These are phyloP conservation scores for Silene vulgaris DNA, from an alignment of 179 eudicot species.

Conservation along the genomic window DNA sequence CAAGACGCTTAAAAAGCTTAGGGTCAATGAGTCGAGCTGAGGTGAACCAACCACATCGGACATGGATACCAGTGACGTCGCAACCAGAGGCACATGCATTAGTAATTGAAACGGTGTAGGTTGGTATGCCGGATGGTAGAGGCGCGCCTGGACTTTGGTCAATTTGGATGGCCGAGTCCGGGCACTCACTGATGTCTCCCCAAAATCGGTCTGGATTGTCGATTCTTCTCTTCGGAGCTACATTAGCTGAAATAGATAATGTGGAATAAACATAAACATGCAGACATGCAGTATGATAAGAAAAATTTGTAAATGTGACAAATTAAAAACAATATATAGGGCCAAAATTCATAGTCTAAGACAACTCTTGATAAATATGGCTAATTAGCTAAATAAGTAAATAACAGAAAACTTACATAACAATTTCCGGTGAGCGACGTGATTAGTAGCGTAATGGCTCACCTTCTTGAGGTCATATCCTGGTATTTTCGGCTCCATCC, in stretches of 20 bases:
- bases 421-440: neutral
- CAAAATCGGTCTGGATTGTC: neutral
- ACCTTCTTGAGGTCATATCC: neutral
- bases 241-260: too few relatives aligned
- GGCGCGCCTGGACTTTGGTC: constrained; percentile 49
- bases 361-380: too few relatives aligned
- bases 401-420: neutral
- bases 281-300: neutral
- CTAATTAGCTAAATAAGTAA: too few relatives aligned
- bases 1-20: constrained; percentile 45
- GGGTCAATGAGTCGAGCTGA: constrained; percentile 62
- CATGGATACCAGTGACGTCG: constrained; percentile 51
- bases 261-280: too few relatives aligned
- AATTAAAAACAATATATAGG: neutral
- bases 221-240: neutral
- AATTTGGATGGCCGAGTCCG: constrained; percentile 41
- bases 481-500: neutral
- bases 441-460: neutral
- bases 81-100: constrained; percentile 55
- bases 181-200: constrained; percentile 24
- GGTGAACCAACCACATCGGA: constrained; percentile 75
- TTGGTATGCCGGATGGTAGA: constrained; percentile 54
- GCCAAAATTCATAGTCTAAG: too few relatives aligned
- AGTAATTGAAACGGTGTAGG: constrained; percentile 46
- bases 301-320: neutral